These are phyloP conservation scores for Paraphysoderma sedebokerense DNA, from an alignment of 371 early-diverging fungal genomes.

Conservation along the genomic window DNA sequence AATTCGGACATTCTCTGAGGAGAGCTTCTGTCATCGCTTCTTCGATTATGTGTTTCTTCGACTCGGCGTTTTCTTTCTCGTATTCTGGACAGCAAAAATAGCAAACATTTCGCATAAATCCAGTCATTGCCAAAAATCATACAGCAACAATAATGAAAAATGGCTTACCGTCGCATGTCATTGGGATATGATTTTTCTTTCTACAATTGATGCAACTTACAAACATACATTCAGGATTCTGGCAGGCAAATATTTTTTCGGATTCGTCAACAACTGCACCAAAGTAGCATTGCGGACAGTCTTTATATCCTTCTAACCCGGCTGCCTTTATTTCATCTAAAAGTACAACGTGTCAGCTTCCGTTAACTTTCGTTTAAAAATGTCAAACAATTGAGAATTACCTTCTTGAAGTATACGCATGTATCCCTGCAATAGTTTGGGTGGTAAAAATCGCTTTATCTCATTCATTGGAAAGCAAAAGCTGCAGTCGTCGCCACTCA, in stretches of 20 bases:
- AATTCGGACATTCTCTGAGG: constrained; percentile 27
- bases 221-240: neutral
- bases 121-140: too few species aligned
- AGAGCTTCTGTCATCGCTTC: constrained; percentile 34
- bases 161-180: constrained; percentile 19
- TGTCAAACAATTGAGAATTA: too few species aligned
- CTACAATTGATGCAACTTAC: constrained; percentile 17
- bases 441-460: constrained; percentile 13
- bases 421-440: constrained; percentile 16
- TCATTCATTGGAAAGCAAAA: constrained; percentile 15
- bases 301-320: too few species aligned
- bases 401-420: constrained; percentile 16
- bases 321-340: too few species aligned
- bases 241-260: too few species aligned
- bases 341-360: too few species aligned
- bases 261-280: too few species aligned
- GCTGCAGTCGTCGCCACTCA: constrained; percentile 18
- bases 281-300: too few species aligned
- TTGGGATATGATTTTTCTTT: constrained; percentile 19
- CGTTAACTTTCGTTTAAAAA: too few species aligned
- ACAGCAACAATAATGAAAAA: neutral
- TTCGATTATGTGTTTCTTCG: constrained; percentile 21
- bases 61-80: constrained; percentile 14
- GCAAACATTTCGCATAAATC: neutral
- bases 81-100: constrained; percentile 8